Evolutionary conservation across 768 basidiomycete genomes (phyloP), one percentile per base, ranked within the genome.

Genomic region (Leccinum obscurum): DNA sequence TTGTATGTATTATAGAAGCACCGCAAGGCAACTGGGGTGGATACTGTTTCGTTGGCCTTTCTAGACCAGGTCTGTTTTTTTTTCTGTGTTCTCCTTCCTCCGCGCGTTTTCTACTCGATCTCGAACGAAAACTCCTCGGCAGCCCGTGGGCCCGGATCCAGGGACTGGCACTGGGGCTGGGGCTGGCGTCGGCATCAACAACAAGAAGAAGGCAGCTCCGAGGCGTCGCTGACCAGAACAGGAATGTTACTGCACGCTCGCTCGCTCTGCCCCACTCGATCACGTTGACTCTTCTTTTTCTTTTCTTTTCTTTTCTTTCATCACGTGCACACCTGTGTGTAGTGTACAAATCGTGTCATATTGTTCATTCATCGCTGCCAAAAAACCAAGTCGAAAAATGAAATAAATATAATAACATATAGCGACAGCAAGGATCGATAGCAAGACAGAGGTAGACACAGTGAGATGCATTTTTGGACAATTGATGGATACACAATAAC

Each of bases 221-320:
- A 75, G 58, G 30, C 70, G 73, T 55, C 73, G 74, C 58, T 72
- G 58, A 46, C 44, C 20, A 46, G 44, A 46, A 46, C 44, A 46
- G n/a, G 11, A 22, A 46, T 46, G 10, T 6, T n/a, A 20, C 41
- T 44, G 41, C 41, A 20, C 10, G n/a, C 8, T 44, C 41, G 37
- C 37, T 39, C 15, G 37, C 39, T 41, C 39, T 41, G 15, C 39
- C 39, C 39, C 34, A 35, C 34, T 14, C 35, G 35, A 11, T 14
- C 35, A 35, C 35, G 35, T 35, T 35, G 35, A 35, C 35, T 35
- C 35, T 14, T 35, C 34, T 35, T 13, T 13, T 11, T 34, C 32
- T 49, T 24, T 49, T 24, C 6, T 49, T 24, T 4, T n/a, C 14
- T 49, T 32, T 46, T 46, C 20, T 11, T 11, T 20, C 44, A 20